A percentile compares a stretch with the other conserved stretches of the same genome.
Conservation (phyloP, 2,329 filamentous ascomycete genomes). For the Alternaria infectoria region DNA sequence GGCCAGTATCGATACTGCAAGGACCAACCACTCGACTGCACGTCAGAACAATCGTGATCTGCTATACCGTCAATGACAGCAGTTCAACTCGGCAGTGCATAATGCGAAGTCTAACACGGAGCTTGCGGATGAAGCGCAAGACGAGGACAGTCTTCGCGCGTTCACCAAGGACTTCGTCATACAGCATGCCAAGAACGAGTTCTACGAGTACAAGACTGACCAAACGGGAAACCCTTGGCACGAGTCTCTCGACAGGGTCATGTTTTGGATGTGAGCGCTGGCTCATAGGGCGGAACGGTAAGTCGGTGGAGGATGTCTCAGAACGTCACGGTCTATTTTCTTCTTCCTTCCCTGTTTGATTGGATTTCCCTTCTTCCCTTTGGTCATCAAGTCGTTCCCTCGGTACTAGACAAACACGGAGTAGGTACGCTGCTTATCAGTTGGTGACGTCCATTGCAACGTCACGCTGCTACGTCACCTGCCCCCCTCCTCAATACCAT, state of each 20-base stretch:
- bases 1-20: background rate
- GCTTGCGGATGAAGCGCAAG: background rate
- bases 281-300: background rate
- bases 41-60: background rate
- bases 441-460: background rate
- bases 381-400: background rate
- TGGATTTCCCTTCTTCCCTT: background rate
- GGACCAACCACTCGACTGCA: background rate
- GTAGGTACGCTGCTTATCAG: background rate
- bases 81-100: background rate
- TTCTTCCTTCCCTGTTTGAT: background rate
- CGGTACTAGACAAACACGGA: background rate
- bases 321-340: rapidly evolving
- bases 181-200: background rate
- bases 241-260: background rate
- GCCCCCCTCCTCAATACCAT: background rate
- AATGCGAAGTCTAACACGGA: background rate
- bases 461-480: background rate
- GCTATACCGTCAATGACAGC: background rate
- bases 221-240: background rate
- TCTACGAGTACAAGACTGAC: background rate
- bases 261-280: background rate
- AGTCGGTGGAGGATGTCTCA: background rate
- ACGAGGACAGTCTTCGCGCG: background rate
- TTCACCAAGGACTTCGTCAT: background rate